phyloP scores from a whole-genome alignment of 2,329 filamentous ascomycete genomes.

The Cercospora canescens region DNA sequence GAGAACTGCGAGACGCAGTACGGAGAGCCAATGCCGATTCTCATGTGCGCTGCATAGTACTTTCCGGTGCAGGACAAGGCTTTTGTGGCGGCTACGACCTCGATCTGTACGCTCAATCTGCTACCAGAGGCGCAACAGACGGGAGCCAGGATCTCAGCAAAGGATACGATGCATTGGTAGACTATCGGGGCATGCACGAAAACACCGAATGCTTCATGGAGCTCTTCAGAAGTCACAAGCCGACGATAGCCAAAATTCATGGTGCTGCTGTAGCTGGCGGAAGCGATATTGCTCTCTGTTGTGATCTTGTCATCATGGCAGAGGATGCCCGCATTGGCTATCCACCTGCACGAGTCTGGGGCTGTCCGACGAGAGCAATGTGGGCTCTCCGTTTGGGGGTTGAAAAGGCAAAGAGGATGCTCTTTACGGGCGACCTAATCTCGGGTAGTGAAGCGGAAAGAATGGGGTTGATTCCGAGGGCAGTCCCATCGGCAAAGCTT shows the following conservation, averaged over 20 bases:
- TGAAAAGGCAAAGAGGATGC: neutral
- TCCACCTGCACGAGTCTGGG: neutral
- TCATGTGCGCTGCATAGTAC: conserved; percentile 11
- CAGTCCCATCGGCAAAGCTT: neutral
- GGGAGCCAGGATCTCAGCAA: neutral
- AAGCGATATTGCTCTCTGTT: neutral
- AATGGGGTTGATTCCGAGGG: neutral
- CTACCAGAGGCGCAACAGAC: neutral
- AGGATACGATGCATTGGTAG: neutral
- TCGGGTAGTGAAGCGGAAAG: neutral
- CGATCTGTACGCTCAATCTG: conserved; percentile 1
- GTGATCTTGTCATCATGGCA: neutral
- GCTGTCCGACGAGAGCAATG: neutral
- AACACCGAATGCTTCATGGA: conserved; percentile 6
- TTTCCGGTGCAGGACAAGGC: conserved; percentile 11
- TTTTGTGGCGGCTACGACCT: conserved; percentile 18
- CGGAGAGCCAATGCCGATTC: conserved; percentile 9
- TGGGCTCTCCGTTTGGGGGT: neutral
- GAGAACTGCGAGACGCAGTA: conserved; percentile 6
- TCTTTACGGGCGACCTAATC: neutral
- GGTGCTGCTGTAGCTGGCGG: neutral
- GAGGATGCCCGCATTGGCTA: neutral
- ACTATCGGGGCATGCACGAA: neutral
- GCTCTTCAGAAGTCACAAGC: neutral
- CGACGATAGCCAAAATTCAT: neutral